phyloP scores from a whole-genome alignment of 2,329 filamentous ascomycete genomes.

The Xylariaceae sp. region DNA sequence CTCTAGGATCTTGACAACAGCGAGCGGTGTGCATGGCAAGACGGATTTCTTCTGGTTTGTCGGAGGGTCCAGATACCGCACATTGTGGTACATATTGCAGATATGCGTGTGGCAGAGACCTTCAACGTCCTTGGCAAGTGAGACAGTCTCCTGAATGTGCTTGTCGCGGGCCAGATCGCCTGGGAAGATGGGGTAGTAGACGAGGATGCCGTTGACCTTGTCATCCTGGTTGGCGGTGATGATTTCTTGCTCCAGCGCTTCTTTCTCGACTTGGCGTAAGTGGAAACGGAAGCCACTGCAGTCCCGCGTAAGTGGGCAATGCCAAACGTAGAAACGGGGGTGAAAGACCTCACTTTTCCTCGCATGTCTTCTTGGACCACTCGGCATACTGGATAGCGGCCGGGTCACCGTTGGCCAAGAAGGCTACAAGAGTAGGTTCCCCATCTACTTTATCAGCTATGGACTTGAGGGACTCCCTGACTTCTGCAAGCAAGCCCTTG shows the following conservation, averaged over 20 bases:
- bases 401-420: conserved; percentile 86
- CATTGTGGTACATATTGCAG: conserved; percentile 99
- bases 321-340: conserved; percentile 4
- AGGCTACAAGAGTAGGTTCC: conserved; percentile 78
- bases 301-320: conserved; percentile 20
- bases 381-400: conserved; percentile 91
- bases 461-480: conserved; percentile 66
- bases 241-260: conserved; percentile 84
- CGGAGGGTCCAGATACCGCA: conserved; percentile 82
- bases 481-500: conserved; percentile 72
- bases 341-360: conserved; percentile 71
- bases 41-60: conserved; percentile 80
- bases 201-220: conserved; percentile 80
- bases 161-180: conserved; percentile 78
- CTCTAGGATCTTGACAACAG: conserved; percentile 95
- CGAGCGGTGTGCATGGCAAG: conserved; percentile 90
- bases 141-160: conserved; percentile 92
- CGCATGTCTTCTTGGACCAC: conserved; percentile 94
- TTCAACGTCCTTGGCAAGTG: conserved; percentile 89
- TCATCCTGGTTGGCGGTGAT: conserved; percentile 76
- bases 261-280: conserved; percentile 76
- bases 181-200: conserved; percentile 96
- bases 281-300: conserved; percentile 82
- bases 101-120: conserved; percentile 90
- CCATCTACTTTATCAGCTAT: conserved; percentile 52